A percentile compares a stretch with the other conserved stretches of the same genome.
Conservation (phyloP, 495 filamentous ascomycete genomes). For the Aspergillus nidulans region DNA sequence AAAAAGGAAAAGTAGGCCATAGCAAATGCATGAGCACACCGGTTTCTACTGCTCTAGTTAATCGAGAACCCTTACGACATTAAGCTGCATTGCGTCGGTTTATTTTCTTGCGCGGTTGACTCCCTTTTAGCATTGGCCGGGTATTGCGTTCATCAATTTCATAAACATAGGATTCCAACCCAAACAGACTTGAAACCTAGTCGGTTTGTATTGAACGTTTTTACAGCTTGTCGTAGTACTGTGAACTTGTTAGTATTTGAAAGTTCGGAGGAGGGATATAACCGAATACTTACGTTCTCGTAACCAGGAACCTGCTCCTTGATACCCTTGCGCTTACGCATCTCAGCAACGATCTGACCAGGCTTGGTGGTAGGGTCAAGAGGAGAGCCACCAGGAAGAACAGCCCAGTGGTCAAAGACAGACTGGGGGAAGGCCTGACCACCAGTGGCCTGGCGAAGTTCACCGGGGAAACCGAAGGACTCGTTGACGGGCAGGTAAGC, state of each 20-base stretch:
- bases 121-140: slow-evolving; percentile 35
- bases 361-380: slow-evolving; percentile 82
- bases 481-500: slow-evolving; percentile 99
- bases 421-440: slow-evolving; percentile 98
- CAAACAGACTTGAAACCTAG: slow-evolving; percentile 31
- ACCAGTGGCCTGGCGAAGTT: slow-evolving; percentile 88
- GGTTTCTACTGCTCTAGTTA: slow-evolving; percentile 31
- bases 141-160: slow-evolving; percentile 52
- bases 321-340: slow-evolving; percentile 99
- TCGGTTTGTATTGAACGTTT: slow-evolving; percentile 36
- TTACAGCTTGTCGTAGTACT: slow-evolving; percentile 99
- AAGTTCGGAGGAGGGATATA: not conserved
- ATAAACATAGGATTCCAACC: slow-evolving; percentile 42
- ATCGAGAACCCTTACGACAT: slow-evolving; percentile 27
- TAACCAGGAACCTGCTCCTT: slow-evolving; percentile 87
- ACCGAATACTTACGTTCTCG: slow-evolving; percentile 75
- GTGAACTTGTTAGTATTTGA: slow-evolving; percentile 47
- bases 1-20: slow-evolving; percentile 26
- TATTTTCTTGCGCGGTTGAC: slow-evolving; percentile 20
- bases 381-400: slow-evolving; percentile 89
- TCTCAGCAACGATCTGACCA: slow-evolving; percentile 77
- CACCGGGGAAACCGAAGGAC: slow-evolving; percentile 99
- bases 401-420: slow-evolving; percentile 98
- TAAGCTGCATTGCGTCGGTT: slow-evolving; percentile 21
- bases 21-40: slow-evolving; percentile 25